phyloP scores from a whole-genome alignment of 2,329 filamentous ascomycete species.

The Colletotrichum phormii region DNA sequence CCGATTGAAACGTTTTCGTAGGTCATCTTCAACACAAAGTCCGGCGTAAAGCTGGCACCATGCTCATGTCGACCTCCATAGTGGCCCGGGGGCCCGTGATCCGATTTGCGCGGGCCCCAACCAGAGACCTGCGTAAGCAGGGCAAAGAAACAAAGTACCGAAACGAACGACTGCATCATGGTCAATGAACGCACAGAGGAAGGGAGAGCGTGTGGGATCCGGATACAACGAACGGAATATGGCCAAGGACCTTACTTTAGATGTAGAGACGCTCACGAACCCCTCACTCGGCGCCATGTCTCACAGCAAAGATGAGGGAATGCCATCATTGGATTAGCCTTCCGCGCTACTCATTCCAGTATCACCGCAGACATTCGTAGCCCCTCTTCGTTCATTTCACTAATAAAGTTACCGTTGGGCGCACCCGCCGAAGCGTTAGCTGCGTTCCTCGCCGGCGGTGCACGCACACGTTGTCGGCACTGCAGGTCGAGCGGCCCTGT shows the following conservation, averaged over 20 bases:
- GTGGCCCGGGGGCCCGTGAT: conserved; percentile 20
- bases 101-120: conserved; percentile 18
- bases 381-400: background rate
- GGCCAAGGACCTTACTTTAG: background rate
- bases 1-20: conserved; percentile 54
- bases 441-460: background rate
- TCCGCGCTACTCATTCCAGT: background rate
- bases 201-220: background rate
- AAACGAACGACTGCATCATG: conserved; percentile 22
- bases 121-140: conserved; percentile 13
- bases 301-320: background rate
- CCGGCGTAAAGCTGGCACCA: conserved; percentile 21
- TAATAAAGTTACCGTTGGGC: conserved; percentile 5
- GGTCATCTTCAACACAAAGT: conserved; percentile 15
- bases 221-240: too few species aligned
- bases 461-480: background rate
- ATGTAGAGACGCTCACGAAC: background rate
- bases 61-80: conserved; percentile 27
- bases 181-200: background rate
- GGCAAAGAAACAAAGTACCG: conserved; percentile 14
- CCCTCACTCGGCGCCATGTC: background rate
- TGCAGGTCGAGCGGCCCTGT: background rate
- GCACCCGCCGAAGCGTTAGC: background rate
- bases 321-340: background rate
- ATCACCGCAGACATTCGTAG: too few species aligned